Evolutionary conservation across 345 rosid species (phyloP).

Genomic region (Gossypium stocksii): DNA sequence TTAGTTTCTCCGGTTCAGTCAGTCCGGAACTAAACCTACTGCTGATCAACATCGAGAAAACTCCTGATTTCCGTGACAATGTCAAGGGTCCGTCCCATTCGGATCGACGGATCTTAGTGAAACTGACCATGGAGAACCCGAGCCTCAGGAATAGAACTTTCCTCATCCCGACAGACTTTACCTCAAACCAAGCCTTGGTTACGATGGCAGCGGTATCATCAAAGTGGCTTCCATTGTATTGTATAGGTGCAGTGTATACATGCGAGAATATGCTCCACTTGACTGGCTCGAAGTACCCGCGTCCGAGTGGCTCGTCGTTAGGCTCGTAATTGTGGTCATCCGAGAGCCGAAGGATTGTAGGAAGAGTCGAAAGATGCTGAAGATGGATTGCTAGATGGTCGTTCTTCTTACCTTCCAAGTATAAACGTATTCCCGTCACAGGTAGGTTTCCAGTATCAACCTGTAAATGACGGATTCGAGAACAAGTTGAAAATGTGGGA

Average conservation of each 20-base stretch:
- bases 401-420: conserved; percentile 84
- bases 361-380: conserved; percentile 76
- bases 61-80: conserved; percentile 69
- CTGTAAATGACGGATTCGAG: conserved; percentile 31
- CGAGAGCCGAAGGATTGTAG: conserved; percentile 50
- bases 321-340: conserved; percentile 56
- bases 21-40: conserved; percentile 55
- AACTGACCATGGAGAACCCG: conserved; percentile 70
- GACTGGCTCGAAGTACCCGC: conserved; percentile 77
- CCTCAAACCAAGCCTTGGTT: background rate
- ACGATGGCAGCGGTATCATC: conserved; percentile 55
- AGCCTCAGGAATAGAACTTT: conserved; percentile 27
- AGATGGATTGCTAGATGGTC: conserved; percentile 85
- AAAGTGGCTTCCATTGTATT: conserved; percentile 48
- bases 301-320: conserved; percentile 45
- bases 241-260: conserved; percentile 81
- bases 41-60: conserved; percentile 68
- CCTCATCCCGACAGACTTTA: background rate
- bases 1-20: conserved; percentile 42
- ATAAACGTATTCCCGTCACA: conserved; percentile 79
- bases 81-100: conserved; percentile 77
- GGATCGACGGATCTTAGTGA: conserved; percentile 60
- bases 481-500: conserved; percentile 11
- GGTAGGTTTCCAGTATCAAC: conserved; percentile 79
- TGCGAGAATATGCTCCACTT: conserved; percentile 92